phyloP scores from a whole-genome alignment of 78 protist species.

The Acrasis kona region DNA sequence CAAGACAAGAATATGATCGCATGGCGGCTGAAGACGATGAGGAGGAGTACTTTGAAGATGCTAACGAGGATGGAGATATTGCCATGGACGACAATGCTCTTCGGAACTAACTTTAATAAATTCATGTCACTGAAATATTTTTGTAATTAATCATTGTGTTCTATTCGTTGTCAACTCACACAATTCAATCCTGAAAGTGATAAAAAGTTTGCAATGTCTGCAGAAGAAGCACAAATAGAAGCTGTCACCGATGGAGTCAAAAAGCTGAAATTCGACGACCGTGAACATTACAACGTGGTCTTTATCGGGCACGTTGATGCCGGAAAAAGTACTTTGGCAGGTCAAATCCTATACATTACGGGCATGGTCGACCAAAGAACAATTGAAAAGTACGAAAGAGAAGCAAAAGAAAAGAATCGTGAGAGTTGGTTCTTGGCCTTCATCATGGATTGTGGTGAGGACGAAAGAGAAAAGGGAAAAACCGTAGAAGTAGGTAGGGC shows the following conservation, averaged over 20 bases:
- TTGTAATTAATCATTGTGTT: too few species aligned
- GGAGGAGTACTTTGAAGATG: background rate
- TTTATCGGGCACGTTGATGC: conserved; percentile 96
- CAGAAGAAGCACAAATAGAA: background rate
- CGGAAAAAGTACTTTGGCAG: conserved; percentile 91
- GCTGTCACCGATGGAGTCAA: background rate
- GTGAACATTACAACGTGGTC: conserved; percentile 63
- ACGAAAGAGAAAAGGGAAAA: conserved; percentile 89
- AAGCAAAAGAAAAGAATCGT: conserved; percentile 86
- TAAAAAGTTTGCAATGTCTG: too few species aligned
- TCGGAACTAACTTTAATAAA: background rate
- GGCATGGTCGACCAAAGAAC: conserved; percentile 92
- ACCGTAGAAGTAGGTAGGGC: conserved; percentile 89
- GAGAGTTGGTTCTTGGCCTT: conserved; percentile 88
- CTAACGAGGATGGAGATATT: background rate
- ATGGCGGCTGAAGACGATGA: conserved; percentile 47
- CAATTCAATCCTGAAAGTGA: too few species aligned
- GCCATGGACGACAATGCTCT: background rate
- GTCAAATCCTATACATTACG: conserved; percentile 63
- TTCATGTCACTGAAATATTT: too few species aligned
- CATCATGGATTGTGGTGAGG: conserved; percentile 86
- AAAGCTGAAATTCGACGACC: background rate
- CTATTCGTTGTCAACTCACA: too few species aligned
- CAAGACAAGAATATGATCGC: conserved; percentile 69
- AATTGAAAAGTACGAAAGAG: conserved; percentile 85